These are phyloP conservation scores for Penicillium pancosmium DNA, from an alignment of 495 filamentous ascomycete genomes.

Conservation along the genomic window DNA sequence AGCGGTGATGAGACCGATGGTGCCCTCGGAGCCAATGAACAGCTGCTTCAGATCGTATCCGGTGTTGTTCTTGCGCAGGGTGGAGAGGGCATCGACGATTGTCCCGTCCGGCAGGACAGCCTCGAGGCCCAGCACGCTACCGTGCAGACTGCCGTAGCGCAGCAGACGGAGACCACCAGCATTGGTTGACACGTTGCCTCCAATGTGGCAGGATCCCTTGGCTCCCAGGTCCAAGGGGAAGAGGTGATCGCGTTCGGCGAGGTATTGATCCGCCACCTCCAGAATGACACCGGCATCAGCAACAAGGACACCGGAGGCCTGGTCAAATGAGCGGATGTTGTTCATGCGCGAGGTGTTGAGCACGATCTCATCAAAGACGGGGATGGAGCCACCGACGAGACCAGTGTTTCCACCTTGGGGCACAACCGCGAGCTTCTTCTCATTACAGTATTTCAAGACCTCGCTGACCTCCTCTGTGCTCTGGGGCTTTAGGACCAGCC, in stretches of 20 bases:
- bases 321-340: conserved; percentile 86
- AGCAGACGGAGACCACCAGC: conserved; percentile 89
- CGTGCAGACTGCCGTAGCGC: conserved; percentile 92
- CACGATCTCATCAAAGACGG: conserved; percentile 97
- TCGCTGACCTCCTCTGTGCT: conserved; percentile 83
- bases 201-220: conserved; percentile 96
- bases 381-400: conserved; percentile 90
- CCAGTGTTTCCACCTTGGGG: conserved; percentile 97
- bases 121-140: conserved; percentile 88
- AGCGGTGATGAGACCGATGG: conserved; percentile 89
- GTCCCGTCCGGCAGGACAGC: conserved; percentile 92
- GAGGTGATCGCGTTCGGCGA: conserved; percentile 77
- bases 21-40: conserved; percentile 94
- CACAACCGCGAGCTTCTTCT: conserved; percentile 88
- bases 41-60: conserved; percentile 98
- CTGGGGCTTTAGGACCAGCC: conserved; percentile 82
- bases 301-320: conserved; percentile 87
- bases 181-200: conserved; percentile 97
- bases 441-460: conserved; percentile 91
- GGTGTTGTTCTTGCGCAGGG: conserved; percentile 94
- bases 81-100: conserved; percentile 83
- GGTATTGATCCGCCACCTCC: conserved; percentile 80
- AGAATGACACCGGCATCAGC: conserved; percentile 90
- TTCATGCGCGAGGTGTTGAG: conserved; percentile 88
- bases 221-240: conserved; percentile 96